Evolutionary conservation across 2,329 filamentous ascomycete species (phyloP), one percentile per base, ranked within the genome.

Genomic region (Fusarium coicis): DNA sequence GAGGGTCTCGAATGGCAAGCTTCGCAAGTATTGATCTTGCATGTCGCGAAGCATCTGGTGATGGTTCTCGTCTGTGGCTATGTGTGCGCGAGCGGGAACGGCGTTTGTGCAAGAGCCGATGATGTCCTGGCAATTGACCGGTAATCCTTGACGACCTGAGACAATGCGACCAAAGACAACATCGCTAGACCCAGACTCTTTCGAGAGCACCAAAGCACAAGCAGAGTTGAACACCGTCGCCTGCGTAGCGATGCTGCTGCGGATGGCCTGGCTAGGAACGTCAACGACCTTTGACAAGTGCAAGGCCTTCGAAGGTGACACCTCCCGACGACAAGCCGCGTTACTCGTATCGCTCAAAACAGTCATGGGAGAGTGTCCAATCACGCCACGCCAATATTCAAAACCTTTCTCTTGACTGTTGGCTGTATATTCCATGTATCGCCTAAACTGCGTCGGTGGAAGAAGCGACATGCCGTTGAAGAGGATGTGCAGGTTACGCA

Each of bases 131-230:
- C 63, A 70, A 46, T 19, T 53, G 10, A 50, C 46, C 0, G 75
- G 74, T 1, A 75, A 23, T 1, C 58, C 66, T 21, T 76, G 65
- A 11, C 75, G 66, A 5, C 73, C 73, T 4, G 73, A 77, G 0
- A 77, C 73, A 30, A 76, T 63, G 3, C 65, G 63, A 19, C 75
- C 69, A 6, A 77, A 75, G 42, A 77, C 54, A 5, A 77, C 63
- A 14, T 77, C 63, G 1, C 28, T 34, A 1, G 61, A 60, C 2
- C 56, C 32, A 3, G 67, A 56, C 5, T 63, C 30, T 8, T 39
- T 52, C 0, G 53, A 37, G 3, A 70, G 14, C 5, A 70, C 23
- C 3, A 70, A 36, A 10, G 67, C 58, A 19, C 62, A 60, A 4
- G 65, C 54, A 10, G 43, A 18, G 21, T 63, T 70, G 1, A 70